Percentiles rank a stretch among this genome's conserved stretches.
Conservation (phyloP, 345 rosid species). For the Abelmoschus esculentus region DNA sequence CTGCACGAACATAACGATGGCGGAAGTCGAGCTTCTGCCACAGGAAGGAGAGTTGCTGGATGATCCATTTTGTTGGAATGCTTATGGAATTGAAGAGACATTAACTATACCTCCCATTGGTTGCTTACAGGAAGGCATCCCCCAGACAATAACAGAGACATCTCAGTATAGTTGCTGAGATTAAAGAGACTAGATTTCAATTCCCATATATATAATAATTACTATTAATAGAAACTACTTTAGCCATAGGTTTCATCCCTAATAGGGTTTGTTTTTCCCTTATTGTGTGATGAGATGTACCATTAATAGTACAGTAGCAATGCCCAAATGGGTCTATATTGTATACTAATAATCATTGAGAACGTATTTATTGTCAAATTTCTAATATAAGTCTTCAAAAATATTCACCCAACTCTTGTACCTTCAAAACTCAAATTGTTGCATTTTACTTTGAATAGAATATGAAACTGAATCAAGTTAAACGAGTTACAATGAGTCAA, state of each 20-base stretch:
- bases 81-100: constrained; percentile 1
- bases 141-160: not conserved
- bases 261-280: not conserved
- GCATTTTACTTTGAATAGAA: too few relatives aligned
- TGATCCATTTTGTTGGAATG: constrained; percentile 3
- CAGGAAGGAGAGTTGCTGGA: not conserved
- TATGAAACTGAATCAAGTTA: too few relatives aligned
- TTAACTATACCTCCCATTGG: constrained; percentile 1
- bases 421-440: too few relatives aligned
- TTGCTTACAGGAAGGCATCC: not conserved
- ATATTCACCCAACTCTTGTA: too few relatives aligned
- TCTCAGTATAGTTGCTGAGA: not conserved
- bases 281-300: not conserved
- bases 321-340: not conserved
- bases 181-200: not conserved
- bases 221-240: not conserved
- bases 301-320: not conserved
- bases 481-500: too few relatives aligned
- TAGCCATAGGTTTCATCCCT: not conserved
- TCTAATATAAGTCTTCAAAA: too few relatives aligned
- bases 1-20: not conserved
- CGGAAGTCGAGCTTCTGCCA: not conserved
- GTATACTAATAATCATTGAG: too few relatives aligned
- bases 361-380: too few relatives aligned
- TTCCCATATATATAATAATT: not conserved